Evolutionary conservation across 2,329 filamentous ascomycete species (phyloP).

Genomic region (Stagonosporopsis chrysanthemi): DNA sequence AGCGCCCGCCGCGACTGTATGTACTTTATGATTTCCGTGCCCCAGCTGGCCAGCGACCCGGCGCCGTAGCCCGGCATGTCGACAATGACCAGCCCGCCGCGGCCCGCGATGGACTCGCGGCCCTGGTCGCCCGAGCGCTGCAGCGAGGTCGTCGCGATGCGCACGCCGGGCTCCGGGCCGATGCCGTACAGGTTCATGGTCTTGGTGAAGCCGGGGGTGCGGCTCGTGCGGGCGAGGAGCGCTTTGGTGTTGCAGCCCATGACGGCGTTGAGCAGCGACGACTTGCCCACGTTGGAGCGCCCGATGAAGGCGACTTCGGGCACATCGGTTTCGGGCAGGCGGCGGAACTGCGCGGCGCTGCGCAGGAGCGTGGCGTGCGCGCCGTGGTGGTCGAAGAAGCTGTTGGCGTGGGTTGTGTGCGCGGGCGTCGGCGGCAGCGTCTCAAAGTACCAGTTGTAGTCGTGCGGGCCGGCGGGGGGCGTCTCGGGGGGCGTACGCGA

Average conservation of each 20-base stretch:
- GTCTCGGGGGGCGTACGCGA: slow-evolving; percentile 7
- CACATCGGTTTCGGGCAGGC: slow-evolving; percentile 61
- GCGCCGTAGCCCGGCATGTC: slow-evolving; percentile 77
- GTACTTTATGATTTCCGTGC: slow-evolving; percentile 73
- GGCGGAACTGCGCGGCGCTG: slow-evolving; percentile 67
- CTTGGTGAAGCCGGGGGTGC: slow-evolving; percentile 67
- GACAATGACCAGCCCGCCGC: slow-evolving; percentile 63
- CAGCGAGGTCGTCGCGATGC: slow-evolving; percentile 27
- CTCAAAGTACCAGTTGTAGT: slow-evolving; percentile 47
- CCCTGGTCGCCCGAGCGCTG: slow-evolving; percentile 1
- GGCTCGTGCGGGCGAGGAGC: slow-evolving; percentile 57
- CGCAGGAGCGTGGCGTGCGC: slow-evolving; percentile 63
- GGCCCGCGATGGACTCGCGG: slow-evolving; percentile 45
- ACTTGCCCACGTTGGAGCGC: slow-evolving; percentile 75
- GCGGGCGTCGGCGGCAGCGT: slow-evolving; percentile 35
- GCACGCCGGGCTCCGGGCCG: slow-evolving; percentile 46
- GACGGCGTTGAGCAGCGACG: slow-evolving; percentile 70
- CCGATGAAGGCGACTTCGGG: slow-evolving; percentile 73
- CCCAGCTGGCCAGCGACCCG: slow-evolving; percentile 68
- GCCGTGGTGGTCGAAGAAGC: slow-evolving; percentile 53
- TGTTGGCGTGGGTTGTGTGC: slow-evolving; percentile 52
- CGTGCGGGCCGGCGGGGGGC: slow-evolving; percentile 13
- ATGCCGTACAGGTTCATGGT: slow-evolving; percentile 73
- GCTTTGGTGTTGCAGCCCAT: slow-evolving; percentile 54
- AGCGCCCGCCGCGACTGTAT: slow-evolving; percentile 68